Conservation (phyloP, 2,329 filamentous ascomycete genomes). For the Calycina marina region DNA sequence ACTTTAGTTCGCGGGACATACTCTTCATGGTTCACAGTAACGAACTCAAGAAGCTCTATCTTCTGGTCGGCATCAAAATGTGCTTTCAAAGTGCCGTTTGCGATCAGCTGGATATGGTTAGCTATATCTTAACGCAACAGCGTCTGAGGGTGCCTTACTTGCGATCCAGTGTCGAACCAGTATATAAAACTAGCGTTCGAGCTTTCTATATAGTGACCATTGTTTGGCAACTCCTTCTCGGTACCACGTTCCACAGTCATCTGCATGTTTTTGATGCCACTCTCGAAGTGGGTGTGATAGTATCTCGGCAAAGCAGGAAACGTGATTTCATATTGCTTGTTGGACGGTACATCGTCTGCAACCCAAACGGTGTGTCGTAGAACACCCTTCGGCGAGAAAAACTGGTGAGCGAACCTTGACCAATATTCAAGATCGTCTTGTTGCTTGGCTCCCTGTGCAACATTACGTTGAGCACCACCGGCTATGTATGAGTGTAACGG, state of each 20-base stretch:
- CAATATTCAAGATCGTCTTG: slow-evolving; percentile 62
- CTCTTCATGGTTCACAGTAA: slow-evolving; percentile 64
- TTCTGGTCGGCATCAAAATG: slow-evolving; percentile 68
- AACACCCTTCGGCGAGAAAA: slow-evolving; percentile 66
- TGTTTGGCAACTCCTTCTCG: slow-evolving; percentile 42
- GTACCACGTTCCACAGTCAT: slow-evolving; percentile 60
- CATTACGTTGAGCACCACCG: slow-evolving; percentile 9
- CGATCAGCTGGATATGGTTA: slow-evolving; percentile 50
- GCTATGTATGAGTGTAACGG: slow-evolving; percentile 14
- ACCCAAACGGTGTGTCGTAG: slow-evolving; percentile 58
- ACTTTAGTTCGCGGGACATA: slow-evolving; percentile 59
- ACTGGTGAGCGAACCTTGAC: slow-evolving; percentile 63
- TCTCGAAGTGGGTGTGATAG: slow-evolving; percentile 79
- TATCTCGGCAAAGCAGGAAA: slow-evolving; percentile 73
- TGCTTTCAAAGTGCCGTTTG: slow-evolving; percentile 61
- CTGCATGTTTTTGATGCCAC: slow-evolving; percentile 74
- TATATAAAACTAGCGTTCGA: slow-evolving; percentile 69
- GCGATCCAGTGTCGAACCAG: slow-evolving; percentile 73
- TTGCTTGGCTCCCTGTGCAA: slow-evolving; percentile 36
- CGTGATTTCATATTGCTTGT: slow-evolving; percentile 78
- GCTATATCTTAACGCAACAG: no score
- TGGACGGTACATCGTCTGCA: slow-evolving; percentile 35
- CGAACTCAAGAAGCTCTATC: slow-evolving; percentile 75
- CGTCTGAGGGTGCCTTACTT: no score
- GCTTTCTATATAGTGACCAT: slow-evolving; percentile 63